Base-by-base conservation (phyloP, 164 flowering plant genomes). In the Litsea cubeba region DNA sequence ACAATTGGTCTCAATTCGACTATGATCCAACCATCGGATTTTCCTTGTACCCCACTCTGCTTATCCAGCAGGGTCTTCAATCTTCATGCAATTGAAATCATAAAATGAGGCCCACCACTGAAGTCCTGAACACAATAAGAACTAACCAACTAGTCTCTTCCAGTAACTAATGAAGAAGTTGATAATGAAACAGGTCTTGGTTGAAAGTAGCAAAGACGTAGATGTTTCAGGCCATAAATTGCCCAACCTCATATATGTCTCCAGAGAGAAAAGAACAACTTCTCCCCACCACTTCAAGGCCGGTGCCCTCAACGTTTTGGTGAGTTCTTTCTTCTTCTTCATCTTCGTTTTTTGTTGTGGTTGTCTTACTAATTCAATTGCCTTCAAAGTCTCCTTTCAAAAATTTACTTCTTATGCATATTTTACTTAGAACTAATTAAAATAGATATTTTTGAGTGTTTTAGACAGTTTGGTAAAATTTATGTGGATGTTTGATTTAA, bases 231-330 rank as follows among this genome's bases (percentile, higher is more conserved):
- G 86, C 23, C 62, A 79, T 22, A 4, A 6, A 12, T 74, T 91
- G 90, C 97, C 98, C 23, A 95, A 88, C 65, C 91, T 95, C 57
- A 75, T 90, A 11, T 92, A 95, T 66, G 72, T 92, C 5, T 87
- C 97, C 1, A 83, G 98, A 71, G 81, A 89, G 77, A 95, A 95
- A 70, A 85, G 86, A 66, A 84, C 6, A 58, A n/a, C 74, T 5
- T 77, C 80, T 20, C 87, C 81, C 10, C 94, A 91, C 80, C 79
- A 86, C 70, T 95, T 91, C 73, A 95, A 95, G 82, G 95, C 97
- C 12, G 97, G 98, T n/a, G 97, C 97, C 62, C 97, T 95, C 10
- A 95, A 95, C 62, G 80, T 77, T 50, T 72, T 95, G 84, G 98
- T 95, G 74, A 83, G 82, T 58, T 69, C 24, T 1, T 12, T 14